Base-by-base conservation (phyloP, 352 stramenopile genomes). In the Aphanomyces stellatus region DNA sequence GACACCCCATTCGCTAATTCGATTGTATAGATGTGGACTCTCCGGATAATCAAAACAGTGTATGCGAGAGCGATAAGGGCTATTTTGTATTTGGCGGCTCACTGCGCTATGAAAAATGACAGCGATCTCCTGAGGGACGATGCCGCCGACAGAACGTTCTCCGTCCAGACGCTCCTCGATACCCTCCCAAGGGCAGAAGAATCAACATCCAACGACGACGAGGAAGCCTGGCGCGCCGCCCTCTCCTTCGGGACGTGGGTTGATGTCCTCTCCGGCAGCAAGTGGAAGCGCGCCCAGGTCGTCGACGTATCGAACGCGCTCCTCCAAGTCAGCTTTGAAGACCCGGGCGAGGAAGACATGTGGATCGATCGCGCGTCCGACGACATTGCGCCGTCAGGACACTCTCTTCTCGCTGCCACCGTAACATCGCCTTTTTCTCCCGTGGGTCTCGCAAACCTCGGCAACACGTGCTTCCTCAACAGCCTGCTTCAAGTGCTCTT, bases 391-490 rank as follows among this genome's bases (percentile, higher is more conserved):
- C 27, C n/a, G n/a, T 35, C 46, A 53, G 19, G 19, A 30, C 22
- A 28, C 19, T 53, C 10, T 28, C 46, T 28, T 28, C 0, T 53
- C 17, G 46, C 2, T 22, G 1, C 46, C 19, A 11, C 46, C 2
- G 8, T 28, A 13, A 2, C 27, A n/a, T 41, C 27, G 22, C 28
- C 27, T 33, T 19, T 17, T 42, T 27, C 17, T 25, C 33, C 25
- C 17, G 72, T 74, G 33, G 91, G 88, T 24, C 72, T 98, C 7
- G 82, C 87, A 56, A 98, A 98, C 72, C 85, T 94, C 67, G 91
- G 91, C 57, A 95, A 87, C 71, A 98, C 89, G 4, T 97, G 91
- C 77, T 98, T 97, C 77, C 95, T 97, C 85, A 97, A 97, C 73
- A 93, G 81, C 2, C 62, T 96, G 3, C 74, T 98, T 6, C 91